A percentile compares a stretch with the other conserved stretches of the same genome.
phyloP scores from a whole-genome alignment of 208 protist species.

The Trypanosomatidae sp. region DNA sequence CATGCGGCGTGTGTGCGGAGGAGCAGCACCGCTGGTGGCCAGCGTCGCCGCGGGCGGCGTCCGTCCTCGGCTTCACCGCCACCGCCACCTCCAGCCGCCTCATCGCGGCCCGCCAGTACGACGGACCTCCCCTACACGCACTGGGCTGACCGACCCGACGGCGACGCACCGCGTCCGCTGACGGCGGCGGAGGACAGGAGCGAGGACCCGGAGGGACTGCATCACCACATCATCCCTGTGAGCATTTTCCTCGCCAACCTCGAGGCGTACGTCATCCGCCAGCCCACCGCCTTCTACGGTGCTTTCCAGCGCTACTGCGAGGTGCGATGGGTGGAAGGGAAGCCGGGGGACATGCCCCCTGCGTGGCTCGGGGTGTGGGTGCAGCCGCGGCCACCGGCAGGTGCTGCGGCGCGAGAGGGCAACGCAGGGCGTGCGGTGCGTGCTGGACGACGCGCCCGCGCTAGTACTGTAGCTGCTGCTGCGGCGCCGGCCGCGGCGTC shows the following conservation, averaged over 20 bases:
- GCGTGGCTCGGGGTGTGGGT: slow-evolving; percentile 50
- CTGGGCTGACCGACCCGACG: not conserved
- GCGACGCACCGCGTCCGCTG: not conserved
- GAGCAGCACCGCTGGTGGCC: too few relatives aligned
- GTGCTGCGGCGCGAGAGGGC: not conserved
- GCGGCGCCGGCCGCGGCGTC: too few relatives aligned
- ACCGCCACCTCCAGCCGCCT: too few relatives aligned
- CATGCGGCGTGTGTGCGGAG: too few relatives aligned
- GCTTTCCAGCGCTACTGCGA: slow-evolving; percentile 32
- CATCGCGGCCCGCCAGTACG: too few relatives aligned
- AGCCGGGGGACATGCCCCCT: slow-evolving; percentile 12
- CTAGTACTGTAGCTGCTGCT: too few relatives aligned
- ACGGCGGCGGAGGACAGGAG: not conserved
- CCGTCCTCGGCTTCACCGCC: too few relatives aligned
- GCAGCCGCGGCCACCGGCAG: slow-evolving; percentile 8
- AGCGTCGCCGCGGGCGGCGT: too few relatives aligned
- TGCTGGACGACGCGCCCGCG: not conserved
- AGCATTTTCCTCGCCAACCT: slow-evolving; percentile 29
- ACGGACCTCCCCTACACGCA: too few relatives aligned
- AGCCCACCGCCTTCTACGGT: slow-evolving; percentile 25
- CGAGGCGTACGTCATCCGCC: slow-evolving; percentile 24
- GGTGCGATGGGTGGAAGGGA: slow-evolving; percentile 35
- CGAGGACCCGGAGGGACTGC: slow-evolving; percentile 1
- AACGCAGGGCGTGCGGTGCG: not conserved
- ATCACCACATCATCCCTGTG: slow-evolving; percentile 34